Conservation (phyloP, 805 yeast species). For the Yueomyces sinensis region DNA sequence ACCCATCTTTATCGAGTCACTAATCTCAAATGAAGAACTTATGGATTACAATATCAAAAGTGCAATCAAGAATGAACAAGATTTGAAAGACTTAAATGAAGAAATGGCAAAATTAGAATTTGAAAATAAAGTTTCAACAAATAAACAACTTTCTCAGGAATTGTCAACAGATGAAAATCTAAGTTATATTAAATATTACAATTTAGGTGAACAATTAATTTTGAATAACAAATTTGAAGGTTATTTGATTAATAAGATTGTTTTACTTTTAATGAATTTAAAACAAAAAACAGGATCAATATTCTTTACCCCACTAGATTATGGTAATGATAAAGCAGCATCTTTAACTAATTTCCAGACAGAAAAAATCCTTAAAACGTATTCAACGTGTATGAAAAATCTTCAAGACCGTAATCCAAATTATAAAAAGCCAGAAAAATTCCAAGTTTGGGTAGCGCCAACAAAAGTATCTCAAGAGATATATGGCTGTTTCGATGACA, state of each 20-base stretch:
- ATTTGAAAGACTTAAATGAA: conserved; percentile 52
- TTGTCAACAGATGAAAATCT: conserved; percentile 45
- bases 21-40: conserved; percentile 59
- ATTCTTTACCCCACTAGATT: conserved; percentile 79
- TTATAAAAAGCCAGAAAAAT: background rate
- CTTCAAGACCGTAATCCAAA: background rate
- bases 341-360: conserved; percentile 37
- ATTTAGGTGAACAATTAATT: conserved; percentile 77
- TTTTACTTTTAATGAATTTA: conserved; percentile 83
- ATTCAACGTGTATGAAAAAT: background rate
- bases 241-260: conserved; percentile 79
- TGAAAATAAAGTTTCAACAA: conserved; percentile 51
- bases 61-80: conserved; percentile 82
- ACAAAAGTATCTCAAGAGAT: background rate
- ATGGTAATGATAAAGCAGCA: conserved; percentile 35
- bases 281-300: conserved; percentile 78
- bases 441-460: background rate
- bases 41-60: conserved; percentile 68
- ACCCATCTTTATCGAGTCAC: conserved; percentile 77
- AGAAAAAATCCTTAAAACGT: background rate
- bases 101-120: conserved; percentile 68
- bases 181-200: conserved; percentile 72
- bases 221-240: conserved; percentile 76
- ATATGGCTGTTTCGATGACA: conserved; percentile 12
- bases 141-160: conserved; percentile 61